Conservation (phyloP, 2,329 filamentous ascomycete species). For the Sporothrix pallida region DNA sequence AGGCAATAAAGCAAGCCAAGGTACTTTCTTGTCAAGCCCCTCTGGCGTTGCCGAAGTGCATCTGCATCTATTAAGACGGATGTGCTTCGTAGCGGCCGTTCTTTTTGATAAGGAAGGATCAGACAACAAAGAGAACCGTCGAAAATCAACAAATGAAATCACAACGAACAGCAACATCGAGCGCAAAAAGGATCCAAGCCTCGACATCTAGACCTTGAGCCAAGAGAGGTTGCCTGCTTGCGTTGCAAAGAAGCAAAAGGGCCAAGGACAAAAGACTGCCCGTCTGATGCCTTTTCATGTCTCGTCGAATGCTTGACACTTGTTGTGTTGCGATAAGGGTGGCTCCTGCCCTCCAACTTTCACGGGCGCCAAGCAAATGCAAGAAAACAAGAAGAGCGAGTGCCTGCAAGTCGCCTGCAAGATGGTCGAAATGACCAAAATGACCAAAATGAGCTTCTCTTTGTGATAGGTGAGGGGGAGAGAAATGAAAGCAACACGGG, state of each 20-base stretch:
- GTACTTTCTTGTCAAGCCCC: not conserved
- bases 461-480: not conserved
- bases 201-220: too few species aligned
- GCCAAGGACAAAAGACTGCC: not conserved
- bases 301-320: not conserved
- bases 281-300: not conserved
- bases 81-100: too few species aligned
- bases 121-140: too few species aligned
- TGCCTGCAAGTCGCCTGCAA: too few species aligned
- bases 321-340: not conserved
- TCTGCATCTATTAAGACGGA: too few species aligned
- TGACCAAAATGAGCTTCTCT: not conserved
- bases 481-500: not conserved
- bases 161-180: too few species aligned
- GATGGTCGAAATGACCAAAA: not conserved
- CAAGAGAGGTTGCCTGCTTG: not conserved
- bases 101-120: not conserved
- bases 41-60: conserved; percentile 16
- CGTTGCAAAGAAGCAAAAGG: not conserved
- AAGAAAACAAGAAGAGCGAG: not conserved
- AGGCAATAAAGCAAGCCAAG: not conserved
- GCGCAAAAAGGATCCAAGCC: too few species aligned
- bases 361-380: not conserved
- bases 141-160: too few species aligned
- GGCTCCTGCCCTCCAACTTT: too few species aligned